A percentile compares a stretch with the other conserved stretches of the same genome.
Evolutionary conservation across 2,329 filamentous ascomycete genomes (phyloP).

Genomic region (Neurospora crassa): DNA sequence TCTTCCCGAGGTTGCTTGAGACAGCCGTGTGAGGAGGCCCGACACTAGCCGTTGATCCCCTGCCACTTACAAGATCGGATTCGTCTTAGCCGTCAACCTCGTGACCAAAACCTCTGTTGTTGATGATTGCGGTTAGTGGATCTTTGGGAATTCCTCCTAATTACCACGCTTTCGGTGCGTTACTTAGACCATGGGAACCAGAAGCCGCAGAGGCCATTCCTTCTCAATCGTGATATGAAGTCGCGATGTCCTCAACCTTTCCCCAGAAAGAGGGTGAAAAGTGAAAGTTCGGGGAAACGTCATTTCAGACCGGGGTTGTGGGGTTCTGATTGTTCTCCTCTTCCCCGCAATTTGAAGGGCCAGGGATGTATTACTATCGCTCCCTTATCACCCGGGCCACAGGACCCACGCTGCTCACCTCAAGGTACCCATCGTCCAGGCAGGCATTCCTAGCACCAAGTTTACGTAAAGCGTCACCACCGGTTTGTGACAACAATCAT

Average conservation of each 20-base stretch:
- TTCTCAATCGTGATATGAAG: neutral
- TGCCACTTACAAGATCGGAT: neutral
- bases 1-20: neutral
- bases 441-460: neutral
- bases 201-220: neutral
- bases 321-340: neutral
- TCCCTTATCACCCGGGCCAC: neutral
- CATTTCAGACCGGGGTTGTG: neutral
- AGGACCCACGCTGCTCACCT: neutral
- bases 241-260: neutral
- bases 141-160: neutral
- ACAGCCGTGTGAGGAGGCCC: constrained; percentile 9
- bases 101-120: neutral
- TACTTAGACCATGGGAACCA: neutral
- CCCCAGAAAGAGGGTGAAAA: neutral
- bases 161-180: neutral
- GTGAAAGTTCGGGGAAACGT: neutral
- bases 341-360: neutral
- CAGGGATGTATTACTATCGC: neutral
- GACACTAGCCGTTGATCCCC: constrained; percentile 12
- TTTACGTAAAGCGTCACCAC: neutral
- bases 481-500: neutral
- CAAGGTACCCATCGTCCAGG: neutral
- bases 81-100: neutral
- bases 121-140: neutral